Percentiles rank a stretch among this genome's conserved stretches.
These are phyloP conservation scores for Podaxis carcinomalis DNA, from an alignment of 768 basidiomycete genomes.

Conservation along the genomic window DNA sequence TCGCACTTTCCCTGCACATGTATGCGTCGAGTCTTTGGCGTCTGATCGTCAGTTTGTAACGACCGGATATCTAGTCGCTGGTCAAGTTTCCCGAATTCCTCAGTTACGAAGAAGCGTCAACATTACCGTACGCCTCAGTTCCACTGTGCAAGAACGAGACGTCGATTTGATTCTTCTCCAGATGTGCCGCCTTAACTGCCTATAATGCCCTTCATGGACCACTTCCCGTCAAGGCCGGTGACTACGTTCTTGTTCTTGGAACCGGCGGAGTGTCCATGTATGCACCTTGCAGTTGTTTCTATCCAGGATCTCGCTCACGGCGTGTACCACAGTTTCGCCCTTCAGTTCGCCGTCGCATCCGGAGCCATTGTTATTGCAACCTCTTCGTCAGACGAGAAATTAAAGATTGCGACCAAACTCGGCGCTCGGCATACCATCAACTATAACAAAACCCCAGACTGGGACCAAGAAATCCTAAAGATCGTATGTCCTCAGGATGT, in stretches of 20 bases:
- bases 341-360: conserved; percentile 57
- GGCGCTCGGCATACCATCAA: conserved; percentile 58
- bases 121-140: conserved; percentile 44
- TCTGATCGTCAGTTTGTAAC: background rate
- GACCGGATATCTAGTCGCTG: conserved; percentile 30
- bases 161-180: conserved; percentile 13
- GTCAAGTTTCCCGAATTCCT: conserved; percentile 53
- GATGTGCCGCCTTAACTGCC: conserved; percentile 59
- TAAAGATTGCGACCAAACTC: conserved; percentile 44
- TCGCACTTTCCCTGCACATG: conserved; percentile 33
- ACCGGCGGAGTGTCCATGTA: conserved; percentile 56
- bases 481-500: conserved; percentile 28
- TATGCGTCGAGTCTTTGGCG: conserved; percentile 5
- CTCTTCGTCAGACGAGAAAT: conserved; percentile 63
- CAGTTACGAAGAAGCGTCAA: conserved; percentile 60
- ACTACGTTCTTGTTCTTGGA: conserved; percentile 51
- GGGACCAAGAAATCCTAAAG: conserved; percentile 48
- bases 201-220: conserved; percentile 54
- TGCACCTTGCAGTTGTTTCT: conserved; percentile 9
- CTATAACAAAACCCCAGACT: conserved; percentile 53
- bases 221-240: conserved; percentile 50
- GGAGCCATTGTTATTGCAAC: conserved; percentile 65
- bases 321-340: conserved; percentile 37
- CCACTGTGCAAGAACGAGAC: background rate
- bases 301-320: conserved; percentile 11